Conservation (phyloP, 331 rosid species). For the Dryas integrifolia region DNA sequence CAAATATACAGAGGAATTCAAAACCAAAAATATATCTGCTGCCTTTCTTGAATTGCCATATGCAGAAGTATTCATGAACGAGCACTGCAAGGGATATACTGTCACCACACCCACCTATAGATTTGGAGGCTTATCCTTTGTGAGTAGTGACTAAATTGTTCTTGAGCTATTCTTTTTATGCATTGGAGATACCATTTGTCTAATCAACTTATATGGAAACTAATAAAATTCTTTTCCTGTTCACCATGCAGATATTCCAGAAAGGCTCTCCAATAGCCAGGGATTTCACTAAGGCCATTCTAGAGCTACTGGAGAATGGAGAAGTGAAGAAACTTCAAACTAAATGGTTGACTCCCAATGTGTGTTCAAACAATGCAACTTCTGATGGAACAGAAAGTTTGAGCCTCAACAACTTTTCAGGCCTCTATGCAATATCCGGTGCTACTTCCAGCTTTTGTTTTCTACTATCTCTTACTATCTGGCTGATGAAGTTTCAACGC, state of each 20-base stretch:
- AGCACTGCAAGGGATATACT: conserved; percentile 45
- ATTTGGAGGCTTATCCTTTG: conserved; percentile 74
- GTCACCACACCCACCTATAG: conserved; percentile 34
- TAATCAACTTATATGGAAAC: background rate
- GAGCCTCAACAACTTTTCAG: conserved; percentile 45
- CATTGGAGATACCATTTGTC: background rate
- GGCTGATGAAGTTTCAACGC: conserved; percentile 16
- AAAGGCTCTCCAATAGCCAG: conserved; percentile 59
- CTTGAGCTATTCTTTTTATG: background rate
- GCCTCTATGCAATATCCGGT: conserved; percentile 50
- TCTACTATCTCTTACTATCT: conserved; percentile 29
- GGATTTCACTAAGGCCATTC: conserved; percentile 56
- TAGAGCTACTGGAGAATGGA: conserved; percentile 42
- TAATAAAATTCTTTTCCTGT: background rate
- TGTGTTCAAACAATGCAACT: conserved; percentile 31
- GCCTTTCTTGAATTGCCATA: conserved; percentile 69
- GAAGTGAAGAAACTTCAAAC: conserved; percentile 33
- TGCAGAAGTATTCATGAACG: conserved; percentile 40
- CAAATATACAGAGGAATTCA: conserved; percentile 27
- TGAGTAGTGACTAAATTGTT: conserved; percentile 33
- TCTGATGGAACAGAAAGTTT: conserved; percentile 36
- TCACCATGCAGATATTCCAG: conserved; percentile 48
- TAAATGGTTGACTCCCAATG: conserved; percentile 32
- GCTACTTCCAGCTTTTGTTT: conserved; percentile 55
- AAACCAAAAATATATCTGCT: conserved; percentile 43